These are phyloP conservation scores for Penicillium paradoxum DNA, from an alignment of 495 filamentous ascomycete genomes.

Conservation along the genomic window DNA sequence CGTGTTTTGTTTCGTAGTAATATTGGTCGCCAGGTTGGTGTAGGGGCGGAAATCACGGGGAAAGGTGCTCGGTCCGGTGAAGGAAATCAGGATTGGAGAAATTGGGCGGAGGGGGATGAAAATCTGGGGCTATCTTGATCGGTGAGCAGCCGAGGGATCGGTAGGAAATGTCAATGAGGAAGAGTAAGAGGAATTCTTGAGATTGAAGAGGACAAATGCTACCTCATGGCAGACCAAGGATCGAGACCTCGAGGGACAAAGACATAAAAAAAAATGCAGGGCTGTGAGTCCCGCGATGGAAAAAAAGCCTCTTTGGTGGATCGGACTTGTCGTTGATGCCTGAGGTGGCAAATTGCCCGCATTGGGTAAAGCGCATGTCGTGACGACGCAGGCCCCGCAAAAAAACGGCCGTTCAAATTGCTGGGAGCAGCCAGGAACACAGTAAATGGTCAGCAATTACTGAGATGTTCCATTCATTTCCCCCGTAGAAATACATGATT, in stretches of 20 bases:
- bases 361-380: constrained; percentile 29
- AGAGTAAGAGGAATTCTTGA: constrained; percentile 8
- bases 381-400: constrained; percentile 12
- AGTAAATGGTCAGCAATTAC: constrained; percentile 7
- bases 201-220: constrained; percentile 25
- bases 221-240: constrained; percentile 34
- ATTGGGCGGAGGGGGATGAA: constrained; percentile 30
- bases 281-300: constrained; percentile 34
- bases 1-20: constrained; percentile 8
- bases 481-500: constrained; percentile 7
- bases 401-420: constrained; percentile 9
- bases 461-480: constrained; percentile 9
- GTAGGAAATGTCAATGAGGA: constrained; percentile 12
- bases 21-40: constrained; percentile 1
- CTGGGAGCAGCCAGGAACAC: constrained; percentile 2
- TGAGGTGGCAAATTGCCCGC: constrained; percentile 23
- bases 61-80: constrained; percentile 16
- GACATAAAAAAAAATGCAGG: constrained; percentile 22
- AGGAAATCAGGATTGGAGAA: constrained; percentile 27
- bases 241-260: constrained; percentile 20
- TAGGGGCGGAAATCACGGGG: constrained; percentile 12
- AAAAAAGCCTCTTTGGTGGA: constrained; percentile 37
- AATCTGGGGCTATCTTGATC: constrained; percentile 30
- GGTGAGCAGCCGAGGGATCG: constrained; percentile 15
- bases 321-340: constrained; percentile 8